Evolutionary conservation across 331 rosid genomes (phyloP).

Genomic region (Arachis monticola): DNA sequence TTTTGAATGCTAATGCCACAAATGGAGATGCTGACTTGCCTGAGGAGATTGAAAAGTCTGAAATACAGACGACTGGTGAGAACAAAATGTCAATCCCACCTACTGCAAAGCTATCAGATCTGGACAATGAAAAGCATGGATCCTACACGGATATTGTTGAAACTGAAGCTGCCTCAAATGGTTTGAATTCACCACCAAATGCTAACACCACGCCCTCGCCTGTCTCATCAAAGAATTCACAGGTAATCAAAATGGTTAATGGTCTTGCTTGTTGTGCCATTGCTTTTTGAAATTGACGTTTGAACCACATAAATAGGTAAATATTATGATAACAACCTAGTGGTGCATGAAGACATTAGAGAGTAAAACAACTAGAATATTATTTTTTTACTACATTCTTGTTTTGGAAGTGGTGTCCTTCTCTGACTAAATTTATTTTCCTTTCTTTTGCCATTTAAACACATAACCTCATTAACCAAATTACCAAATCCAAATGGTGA

Average conservation of each 20-base stretch:
- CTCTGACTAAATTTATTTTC: conserved; percentile 5
- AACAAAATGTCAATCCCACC: conserved; percentile 46
- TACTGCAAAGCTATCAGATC: conserved; percentile 45
- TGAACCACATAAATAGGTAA: not conserved
- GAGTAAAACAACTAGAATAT: conserved; percentile 5
- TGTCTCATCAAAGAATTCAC: conserved; percentile 54
- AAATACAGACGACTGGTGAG: conserved; percentile 43
- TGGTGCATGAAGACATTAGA: not conserved
- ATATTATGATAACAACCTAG: not conserved
- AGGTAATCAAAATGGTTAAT: conserved; percentile 47
- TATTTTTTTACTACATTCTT: not conserved
- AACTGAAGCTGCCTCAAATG: conserved; percentile 51
- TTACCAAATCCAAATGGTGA: not conserved
- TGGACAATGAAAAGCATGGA: conserved; percentile 51
- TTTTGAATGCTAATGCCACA: conserved; percentile 55
- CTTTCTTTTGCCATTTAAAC: conserved; percentile 15
- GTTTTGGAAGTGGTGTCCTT: conserved; percentile 11
- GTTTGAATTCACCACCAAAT: conserved; percentile 46
- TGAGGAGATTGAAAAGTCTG: conserved; percentile 60
- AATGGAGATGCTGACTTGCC: conserved; percentile 48
- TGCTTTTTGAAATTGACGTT: conserved; percentile 15
- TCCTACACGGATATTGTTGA: conserved; percentile 44
- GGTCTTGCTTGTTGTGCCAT: conserved; percentile 7
- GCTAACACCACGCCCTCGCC: conserved; percentile 54
- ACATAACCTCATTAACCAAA: not conserved